Base-by-base conservation (phyloP, 805 yeast species). In the Suhomyces xylopsoci region DNA sequence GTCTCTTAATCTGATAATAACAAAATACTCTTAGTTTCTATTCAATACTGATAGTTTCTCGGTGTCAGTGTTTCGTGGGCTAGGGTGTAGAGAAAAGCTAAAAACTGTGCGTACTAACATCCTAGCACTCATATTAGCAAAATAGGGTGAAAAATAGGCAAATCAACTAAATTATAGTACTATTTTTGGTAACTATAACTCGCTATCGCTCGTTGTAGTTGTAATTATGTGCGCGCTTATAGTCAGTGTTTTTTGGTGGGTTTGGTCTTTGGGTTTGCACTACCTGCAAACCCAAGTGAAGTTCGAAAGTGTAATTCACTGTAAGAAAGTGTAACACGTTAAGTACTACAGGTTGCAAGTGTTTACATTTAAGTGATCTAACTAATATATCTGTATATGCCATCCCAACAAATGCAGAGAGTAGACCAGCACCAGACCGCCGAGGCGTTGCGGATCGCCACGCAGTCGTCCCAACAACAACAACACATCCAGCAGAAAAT, bases 381-480 rank as follows among this genome's bases (percentile, higher is more conserved):
- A n/a, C 15, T 34, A 7, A 47, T 20, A 20, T 20, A 47, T 7
- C 40, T 40, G 32, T 28, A 28, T 28, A 52, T 52, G 55, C 41
- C 55, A 36, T 51, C 45, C 26, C 47, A 52, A 12, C 45, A 48
- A 8, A 50, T 45, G 50, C 52, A 49, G 40, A 49, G 47, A 41
- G 55, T 52, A 19, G 55, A 52, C 20, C 55, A 42, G n/a, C 59
- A 59, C 12, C 64, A 58, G 20, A 58, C 64, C 6, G 66, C 55
- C 6, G 66, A 62, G 36, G 64, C 64, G 4, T 54, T 59, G 36
- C 48, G 62, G 41, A 57, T 62, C 20, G 64, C 65, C 15, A 49
- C 63, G 17, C 58, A 58, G 41, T 43, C 58, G 12, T 56, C 49
- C 15, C 54, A 51, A 28, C 57, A 56, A 28, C 52, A 53, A n/a